Percentiles rank a stretch among this genome's conserved stretches.
These are phyloP conservation scores for Penicillium subrubescens DNA, from an alignment of 495 filamentous ascomycete species.

Conservation along the genomic window DNA sequence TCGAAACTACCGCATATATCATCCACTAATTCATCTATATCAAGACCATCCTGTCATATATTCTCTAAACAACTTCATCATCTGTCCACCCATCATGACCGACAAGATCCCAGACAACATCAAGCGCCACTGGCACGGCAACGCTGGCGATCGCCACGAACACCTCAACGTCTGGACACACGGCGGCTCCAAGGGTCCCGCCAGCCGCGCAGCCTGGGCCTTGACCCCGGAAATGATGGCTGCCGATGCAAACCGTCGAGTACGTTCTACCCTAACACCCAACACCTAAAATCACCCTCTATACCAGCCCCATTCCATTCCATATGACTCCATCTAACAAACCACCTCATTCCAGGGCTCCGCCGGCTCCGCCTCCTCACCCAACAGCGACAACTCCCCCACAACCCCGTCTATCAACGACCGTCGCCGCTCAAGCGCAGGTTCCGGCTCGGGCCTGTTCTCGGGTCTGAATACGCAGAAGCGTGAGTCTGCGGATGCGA, in stretches of 20 bases:
- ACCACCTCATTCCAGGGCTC: constrained; percentile 15
- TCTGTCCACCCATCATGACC: constrained; percentile 15
- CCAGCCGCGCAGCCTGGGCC: constrained; percentile 32
- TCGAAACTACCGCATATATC: background rate
- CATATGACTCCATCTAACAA: background rate
- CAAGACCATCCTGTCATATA: background rate
- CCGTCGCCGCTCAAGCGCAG: constrained; percentile 39
- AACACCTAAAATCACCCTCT: too few species aligned
- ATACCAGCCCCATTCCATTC: too few species aligned
- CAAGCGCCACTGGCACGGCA: constrained; percentile 46
- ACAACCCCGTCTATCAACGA: constrained; percentile 26
- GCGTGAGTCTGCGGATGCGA: constrained; percentile 45
- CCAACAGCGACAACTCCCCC: background rate
- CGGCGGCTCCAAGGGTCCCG: constrained; percentile 35
- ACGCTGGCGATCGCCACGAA: constrained; percentile 42
- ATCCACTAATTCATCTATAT: background rate
- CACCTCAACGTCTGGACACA: constrained; percentile 47
- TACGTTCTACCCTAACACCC: constrained; percentile 10
- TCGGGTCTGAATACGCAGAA: constrained; percentile 54
- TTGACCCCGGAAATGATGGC: constrained; percentile 22
- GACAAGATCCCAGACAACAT: constrained; percentile 30
- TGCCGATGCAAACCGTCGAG: constrained; percentile 13
- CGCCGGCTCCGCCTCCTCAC: constrained; percentile 19
- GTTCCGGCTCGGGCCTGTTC: constrained; percentile 42
- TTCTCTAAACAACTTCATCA: too few species aligned